Evolutionary conservation across 495 filamentous ascomycete species (phyloP).

Genomic region (Tuber brumale): DNA sequence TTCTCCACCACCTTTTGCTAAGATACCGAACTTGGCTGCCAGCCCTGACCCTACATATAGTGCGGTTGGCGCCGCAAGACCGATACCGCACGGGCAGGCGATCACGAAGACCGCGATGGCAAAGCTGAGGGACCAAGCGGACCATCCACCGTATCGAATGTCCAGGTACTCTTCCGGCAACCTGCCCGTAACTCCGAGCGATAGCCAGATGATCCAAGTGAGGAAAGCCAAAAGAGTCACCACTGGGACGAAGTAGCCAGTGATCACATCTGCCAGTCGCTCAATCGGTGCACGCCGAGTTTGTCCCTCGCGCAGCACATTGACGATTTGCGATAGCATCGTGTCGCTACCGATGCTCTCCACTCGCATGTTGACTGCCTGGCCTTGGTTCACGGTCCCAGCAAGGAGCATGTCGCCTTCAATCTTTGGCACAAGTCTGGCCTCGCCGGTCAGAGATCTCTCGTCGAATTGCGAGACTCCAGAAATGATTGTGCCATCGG

Average conservation of each 20-base stretch:
- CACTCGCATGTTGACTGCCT: constrained; percentile 60
- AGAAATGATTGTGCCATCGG: constrained; percentile 62
- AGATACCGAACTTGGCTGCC: constrained; percentile 76
- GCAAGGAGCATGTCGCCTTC: constrained; percentile 66
- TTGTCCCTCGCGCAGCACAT: constrained; percentile 84
- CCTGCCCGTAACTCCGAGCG: constrained; percentile 59
- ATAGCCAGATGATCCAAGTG: constrained; percentile 80
- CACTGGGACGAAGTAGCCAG: constrained; percentile 80
- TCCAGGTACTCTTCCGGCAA: constrained; percentile 62
- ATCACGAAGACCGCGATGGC: constrained; percentile 90
- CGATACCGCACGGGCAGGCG: constrained; percentile 86
- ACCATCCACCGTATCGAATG: constrained; percentile 63
- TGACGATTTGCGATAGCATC: constrained; percentile 85
- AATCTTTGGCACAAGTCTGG: constrained; percentile 62
- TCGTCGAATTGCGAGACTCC: constrained; percentile 72
- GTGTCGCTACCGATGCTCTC: constrained; percentile 65
- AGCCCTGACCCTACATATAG: constrained; percentile 82
- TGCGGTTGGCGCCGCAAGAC: constrained; percentile 82
- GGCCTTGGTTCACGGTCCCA: constrained; percentile 74
- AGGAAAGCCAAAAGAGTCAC: constrained; percentile 70
- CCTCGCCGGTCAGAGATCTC: constrained; percentile 84
- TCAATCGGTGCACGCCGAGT: constrained; percentile 77
- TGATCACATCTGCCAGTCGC: constrained; percentile 70
- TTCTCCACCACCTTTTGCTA: constrained; percentile 89
- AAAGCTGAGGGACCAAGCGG: constrained; percentile 79